A percentile compares a stretch with the other conserved stretches of the same genome.
These are phyloP conservation scores for Stephanodiscus minutulus DNA, from an alignment of 108 stramenopile species.

Conservation along the genomic window DNA sequence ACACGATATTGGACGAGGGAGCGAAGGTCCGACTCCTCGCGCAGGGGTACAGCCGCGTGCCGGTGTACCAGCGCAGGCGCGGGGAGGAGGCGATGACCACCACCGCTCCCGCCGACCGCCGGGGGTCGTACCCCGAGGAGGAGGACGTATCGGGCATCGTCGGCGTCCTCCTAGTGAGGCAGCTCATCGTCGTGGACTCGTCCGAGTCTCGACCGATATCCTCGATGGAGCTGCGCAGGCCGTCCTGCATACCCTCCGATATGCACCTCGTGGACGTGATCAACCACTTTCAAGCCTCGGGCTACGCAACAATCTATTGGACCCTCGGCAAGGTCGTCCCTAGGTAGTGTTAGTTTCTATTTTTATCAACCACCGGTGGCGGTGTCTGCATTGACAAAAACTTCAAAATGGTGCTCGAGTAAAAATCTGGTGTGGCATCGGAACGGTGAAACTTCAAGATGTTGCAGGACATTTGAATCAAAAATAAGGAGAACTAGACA, in stretches of 20 bases:
- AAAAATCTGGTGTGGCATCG: no score
- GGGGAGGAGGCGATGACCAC: not conserved
- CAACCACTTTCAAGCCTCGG: conserved; percentile 75
- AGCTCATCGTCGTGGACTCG: conserved; percentile 70
- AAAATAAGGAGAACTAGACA: no score
- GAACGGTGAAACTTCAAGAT: no score
- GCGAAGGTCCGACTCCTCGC: conserved; percentile 66
- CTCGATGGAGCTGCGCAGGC: conserved; percentile 62
- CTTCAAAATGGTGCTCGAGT: no score
- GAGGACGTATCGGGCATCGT: conserved; percentile 45
- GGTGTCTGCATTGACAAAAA: no score
- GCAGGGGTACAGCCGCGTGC: conserved; percentile 71
- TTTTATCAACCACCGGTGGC: no score
- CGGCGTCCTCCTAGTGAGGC: conserved; percentile 62
- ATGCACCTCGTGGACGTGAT: conserved; percentile 74
- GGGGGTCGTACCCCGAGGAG: not conserved
- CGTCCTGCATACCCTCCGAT: conserved; percentile 66
- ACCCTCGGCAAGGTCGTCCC: no score
- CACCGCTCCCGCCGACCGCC: not conserved
- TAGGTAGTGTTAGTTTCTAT: no score
- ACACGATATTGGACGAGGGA: conserved; percentile 61
- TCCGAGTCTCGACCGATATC: conserved; percentile 55
- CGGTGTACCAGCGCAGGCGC: conserved; percentile 48
- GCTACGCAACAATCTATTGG: no score
- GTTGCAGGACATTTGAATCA: no score